Evolutionary conservation across 2,329 filamentous ascomycete species (phyloP).

Genomic region (Sporothrix brunneoviolacea): DNA sequence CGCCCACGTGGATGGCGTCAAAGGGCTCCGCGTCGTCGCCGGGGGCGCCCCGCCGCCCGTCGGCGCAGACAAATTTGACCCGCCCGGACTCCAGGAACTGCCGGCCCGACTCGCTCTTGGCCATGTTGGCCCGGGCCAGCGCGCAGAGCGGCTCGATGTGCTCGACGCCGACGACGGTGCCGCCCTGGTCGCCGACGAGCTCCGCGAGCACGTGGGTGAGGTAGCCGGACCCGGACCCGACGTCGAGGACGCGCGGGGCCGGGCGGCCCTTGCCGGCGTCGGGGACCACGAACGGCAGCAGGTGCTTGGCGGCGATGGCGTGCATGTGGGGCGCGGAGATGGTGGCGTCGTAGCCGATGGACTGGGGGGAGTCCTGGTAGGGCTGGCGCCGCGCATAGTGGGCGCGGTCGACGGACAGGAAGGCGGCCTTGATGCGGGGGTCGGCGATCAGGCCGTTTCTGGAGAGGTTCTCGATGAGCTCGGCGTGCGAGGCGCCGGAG

Average conservation of each 20-base stretch:
- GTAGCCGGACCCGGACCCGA: constrained; percentile 74
- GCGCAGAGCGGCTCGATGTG: constrained; percentile 61
- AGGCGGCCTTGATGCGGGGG: constrained; percentile 67
- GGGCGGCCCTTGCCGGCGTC: constrained; percentile 22
- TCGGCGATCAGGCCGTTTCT: constrained; percentile 66
- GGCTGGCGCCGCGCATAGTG: constrained; percentile 68
- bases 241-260: constrained; percentile 56
- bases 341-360: constrained; percentile 49
- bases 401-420: constrained; percentile 80
- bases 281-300: constrained; percentile 40
- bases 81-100: constrained; percentile 55
- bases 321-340: constrained; percentile 59
- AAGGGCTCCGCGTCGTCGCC: constrained; percentile 41
- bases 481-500: constrained; percentile 65
- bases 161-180: constrained; percentile 63
- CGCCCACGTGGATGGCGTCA: constrained; percentile 94
- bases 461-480: constrained; percentile 72
- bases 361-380: constrained; percentile 56
- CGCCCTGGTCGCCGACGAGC: constrained; percentile 48
- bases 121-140: constrained; percentile 59
- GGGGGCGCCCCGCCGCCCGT: constrained; percentile 59
- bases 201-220: constrained; percentile 83
- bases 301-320: constrained; percentile 44
- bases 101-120: constrained; percentile 52
- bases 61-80: constrained; percentile 67